A percentile compares a stretch with the other conserved stretches of the same genome.
phyloP scores from a whole-genome alignment of 192 early-diverging fungal genomes.

The Pilobolus umbonatus region DNA sequence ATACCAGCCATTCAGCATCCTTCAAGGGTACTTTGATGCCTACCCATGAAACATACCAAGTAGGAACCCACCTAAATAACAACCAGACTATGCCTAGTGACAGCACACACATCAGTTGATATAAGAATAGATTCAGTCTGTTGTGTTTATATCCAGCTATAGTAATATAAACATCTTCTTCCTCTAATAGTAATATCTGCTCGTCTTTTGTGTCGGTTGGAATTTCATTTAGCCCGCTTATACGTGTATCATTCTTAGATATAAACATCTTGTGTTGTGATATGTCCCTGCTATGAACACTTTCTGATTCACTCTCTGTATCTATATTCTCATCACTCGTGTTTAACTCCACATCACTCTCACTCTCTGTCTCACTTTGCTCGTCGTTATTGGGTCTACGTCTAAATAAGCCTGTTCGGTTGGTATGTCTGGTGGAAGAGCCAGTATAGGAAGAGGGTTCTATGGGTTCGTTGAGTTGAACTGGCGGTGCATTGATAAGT shows the following conservation, averaged over 20 bases:
- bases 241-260: background rate
- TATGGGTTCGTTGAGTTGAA: too few species aligned
- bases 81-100: conserved; percentile 71
- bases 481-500: conserved; percentile 29
- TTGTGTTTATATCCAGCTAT: conserved; percentile 63
- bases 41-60: conserved; percentile 65
- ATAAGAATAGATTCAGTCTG: conserved; percentile 46
- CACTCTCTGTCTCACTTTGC: conserved; percentile 3
- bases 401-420: background rate
- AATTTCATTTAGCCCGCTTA: conserved; percentile 5
- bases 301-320: conserved; percentile 12
- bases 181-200: conserved; percentile 51
- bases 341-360: conserved; percentile 14
- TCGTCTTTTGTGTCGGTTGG: conserved; percentile 12
- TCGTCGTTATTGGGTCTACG: conserved; percentile 5
- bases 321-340: conserved; percentile 17
- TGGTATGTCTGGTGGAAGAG: background rate
- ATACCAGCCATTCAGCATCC: conserved; percentile 68
- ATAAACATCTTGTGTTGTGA: background rate
- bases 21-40: conserved; percentile 59
- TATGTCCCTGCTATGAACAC: background rate
- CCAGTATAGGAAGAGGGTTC: background rate
- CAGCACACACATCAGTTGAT: conserved; percentile 58
- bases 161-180: conserved; percentile 64
- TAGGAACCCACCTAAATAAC: conserved; percentile 82